Base-by-base conservation (phyloP, 2,329 filamentous ascomycete genomes). In the Pseudopithomyces maydicus region DNA sequence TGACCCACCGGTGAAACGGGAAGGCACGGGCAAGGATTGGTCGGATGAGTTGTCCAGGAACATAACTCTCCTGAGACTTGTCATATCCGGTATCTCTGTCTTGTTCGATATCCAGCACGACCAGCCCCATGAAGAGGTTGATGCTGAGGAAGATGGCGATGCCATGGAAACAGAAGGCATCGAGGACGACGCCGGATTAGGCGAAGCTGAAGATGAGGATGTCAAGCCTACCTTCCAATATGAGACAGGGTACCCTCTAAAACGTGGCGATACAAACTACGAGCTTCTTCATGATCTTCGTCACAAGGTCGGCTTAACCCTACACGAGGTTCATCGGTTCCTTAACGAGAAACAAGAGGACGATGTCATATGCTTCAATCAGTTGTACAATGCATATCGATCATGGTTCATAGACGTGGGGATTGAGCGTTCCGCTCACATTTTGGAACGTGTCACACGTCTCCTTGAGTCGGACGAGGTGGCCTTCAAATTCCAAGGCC, bases 361-460 rank as follows among this genome's bases (percentile, higher is more conserved):
- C 70, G 95, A 99, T 72, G 95, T 99, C 0, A 88, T 90, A 15
- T 97, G 92, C 77, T 99, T 99, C 78, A 97, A 92, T 22, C 88
- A 93, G 0, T 79, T 99, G 2, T 99, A 97, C 76, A 90, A 90
- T 20, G 91, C 94, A 1, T 99, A 97, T 74, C 85, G 92, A 42
- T 95, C 91, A 8, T 99, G 93, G 92, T 98, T 99, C 68, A 92
- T 96, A 1, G 95, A 99, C 69, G 93, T 99, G 39, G 95, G 96
- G 17, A 96, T 97, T 58, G 95, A 99, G 77, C 85, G 94, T 57
- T 97, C 94, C 17, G 94, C 95, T 0, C 95, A 97, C 73, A 91
- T 96, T 1, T 81, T 98, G 10, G 95, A 99, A 73, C 85, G 95
- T 19, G 88, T 98, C 14, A 86, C 90, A 4, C 86, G 92, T 52